Evolutionary conservation across 805 yeast species (phyloP), one percentile per base, ranked within the genome.

Genomic region (Jamesozyma lodderae): DNA sequence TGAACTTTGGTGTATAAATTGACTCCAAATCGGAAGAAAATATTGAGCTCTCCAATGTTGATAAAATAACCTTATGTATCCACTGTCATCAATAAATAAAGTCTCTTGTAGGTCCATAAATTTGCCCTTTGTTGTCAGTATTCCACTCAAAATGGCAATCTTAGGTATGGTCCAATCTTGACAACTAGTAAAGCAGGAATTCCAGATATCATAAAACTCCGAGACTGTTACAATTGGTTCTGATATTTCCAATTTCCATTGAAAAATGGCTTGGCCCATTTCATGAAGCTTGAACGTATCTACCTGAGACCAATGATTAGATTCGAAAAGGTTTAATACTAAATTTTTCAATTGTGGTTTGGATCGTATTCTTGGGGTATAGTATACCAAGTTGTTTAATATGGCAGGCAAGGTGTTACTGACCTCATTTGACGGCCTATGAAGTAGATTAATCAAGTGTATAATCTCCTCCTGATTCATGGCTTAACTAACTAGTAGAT

Each of bases 231-330:
- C 27, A 1, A 36, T 35, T 1, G 63, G 63, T 33, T 57, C 63
- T 13, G 62, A 57, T 3, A 59, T 54, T 25, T 53, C 47, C 16
- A 57, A 37, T 36, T 59, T 59, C 57, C 60, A 55, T 4, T 43
- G 39, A 8, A 52, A 45, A 9, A 57, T 47, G 6, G 50, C 47
- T 27, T 48, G 49, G 1, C 45, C 35, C 34, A 46, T 37, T 15
- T 51, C 51, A 18, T 44, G 44, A 6, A 53, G 25, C 23, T 38
- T 36, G 7, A 44, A 35, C 1, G 45, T 33, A 21, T 48, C 49
- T 6, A 23, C 17, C 4, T 37, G 18, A 1, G 21, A 27, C 44
- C 46, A 41, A 11, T 36, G 16, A 7, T 35, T 16, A 6, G 52
- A 44, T 15, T 41, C 41, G 26, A 55, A 43, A 3, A 51, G 24